These are phyloP conservation scores for Boechera stricta DNA, from an alignment of 345 rosid species.

Conservation along the genomic window DNA sequence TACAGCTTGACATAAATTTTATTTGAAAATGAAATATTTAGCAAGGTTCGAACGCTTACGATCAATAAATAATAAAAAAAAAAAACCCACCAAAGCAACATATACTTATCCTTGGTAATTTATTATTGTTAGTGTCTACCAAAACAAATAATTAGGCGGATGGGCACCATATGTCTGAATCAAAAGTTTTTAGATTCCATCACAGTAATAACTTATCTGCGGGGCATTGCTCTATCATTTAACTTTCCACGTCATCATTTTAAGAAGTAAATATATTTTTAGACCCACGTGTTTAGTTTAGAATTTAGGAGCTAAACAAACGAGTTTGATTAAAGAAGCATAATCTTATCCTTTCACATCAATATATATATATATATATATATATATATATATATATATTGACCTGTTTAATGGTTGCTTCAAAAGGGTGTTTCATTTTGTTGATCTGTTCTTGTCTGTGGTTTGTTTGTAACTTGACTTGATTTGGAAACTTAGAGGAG, in stretches of 20 bases:
- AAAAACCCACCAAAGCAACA: not conserved
- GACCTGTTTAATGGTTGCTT: not conserved
- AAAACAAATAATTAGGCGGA: not conserved
- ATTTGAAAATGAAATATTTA: too few relatives aligned
- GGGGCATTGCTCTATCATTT: too few relatives aligned
- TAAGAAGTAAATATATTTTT: too few relatives aligned
- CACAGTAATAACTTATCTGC: not conserved
- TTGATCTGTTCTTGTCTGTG: slow-evolving; percentile 12
- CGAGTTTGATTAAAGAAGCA: slow-evolving; percentile 20
- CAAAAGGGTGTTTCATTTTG: slow-evolving; percentile 15
- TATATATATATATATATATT: too few relatives aligned
- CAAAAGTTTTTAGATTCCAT: not conserved
- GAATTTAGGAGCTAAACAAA: not conserved
- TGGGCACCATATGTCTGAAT: not conserved
- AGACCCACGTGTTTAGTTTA: slow-evolving; percentile 15
- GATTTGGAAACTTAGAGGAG: slow-evolving; percentile 66
- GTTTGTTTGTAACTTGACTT: slow-evolving; percentile 55
- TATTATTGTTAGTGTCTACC: not conserved
- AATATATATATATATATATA: too few relatives aligned
- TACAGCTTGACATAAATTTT: too few relatives aligned
- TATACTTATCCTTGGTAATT: not conserved
- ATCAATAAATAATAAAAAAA: too few relatives aligned
- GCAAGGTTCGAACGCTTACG: too few relatives aligned
- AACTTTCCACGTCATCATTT: slow-evolving; percentile 1
- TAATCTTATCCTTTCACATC: slow-evolving; percentile 30